Conservation (phyloP, 495 filamentous ascomycete genomes). For the Penicillium angulare region DNA sequence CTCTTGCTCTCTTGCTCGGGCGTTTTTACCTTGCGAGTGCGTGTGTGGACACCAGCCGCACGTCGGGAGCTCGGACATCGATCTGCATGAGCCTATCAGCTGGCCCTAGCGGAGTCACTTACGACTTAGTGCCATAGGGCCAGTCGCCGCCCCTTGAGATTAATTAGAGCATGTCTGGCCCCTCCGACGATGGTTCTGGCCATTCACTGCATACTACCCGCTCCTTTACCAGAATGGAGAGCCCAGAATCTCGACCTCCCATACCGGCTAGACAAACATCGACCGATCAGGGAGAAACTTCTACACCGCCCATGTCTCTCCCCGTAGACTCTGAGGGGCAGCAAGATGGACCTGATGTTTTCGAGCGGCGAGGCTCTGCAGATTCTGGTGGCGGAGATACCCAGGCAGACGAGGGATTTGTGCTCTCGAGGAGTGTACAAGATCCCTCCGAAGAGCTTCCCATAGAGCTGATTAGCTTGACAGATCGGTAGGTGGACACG, state of each 20-base stretch:
- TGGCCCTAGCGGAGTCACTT: conserved; percentile 26
- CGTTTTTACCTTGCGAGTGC: background rate
- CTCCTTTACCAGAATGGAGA: conserved; percentile 57
- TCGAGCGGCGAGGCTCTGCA: conserved; percentile 49
- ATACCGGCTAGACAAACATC: conserved; percentile 56
- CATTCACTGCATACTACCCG: conserved; percentile 38
- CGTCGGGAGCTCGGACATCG: conserved; percentile 15
- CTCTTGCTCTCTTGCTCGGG: background rate
- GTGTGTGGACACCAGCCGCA: conserved; percentile 41
- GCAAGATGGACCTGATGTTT: conserved; percentile 40
- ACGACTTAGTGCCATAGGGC: conserved; percentile 24
- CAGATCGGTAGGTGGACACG: conserved; percentile 63
- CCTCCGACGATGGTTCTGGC: conserved; percentile 26
- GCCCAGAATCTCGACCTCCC: conserved; percentile 39
- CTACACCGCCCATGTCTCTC: conserved; percentile 23
- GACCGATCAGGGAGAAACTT: conserved; percentile 38
- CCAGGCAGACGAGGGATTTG: conserved; percentile 41
- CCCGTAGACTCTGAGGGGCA: conserved; percentile 29
- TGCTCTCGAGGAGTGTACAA: conserved; percentile 50
- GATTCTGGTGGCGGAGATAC: conserved; percentile 54
- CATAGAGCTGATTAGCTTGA: conserved; percentile 85
- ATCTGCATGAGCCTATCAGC: conserved; percentile 37
- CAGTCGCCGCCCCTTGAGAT: conserved; percentile 14
- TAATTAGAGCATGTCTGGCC: conserved; percentile 25
- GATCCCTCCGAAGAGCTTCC: conserved; percentile 81